Conservation (phyloP, 495 filamentous ascomycete species). For the Sabuloglossum arenarium region DNA sequence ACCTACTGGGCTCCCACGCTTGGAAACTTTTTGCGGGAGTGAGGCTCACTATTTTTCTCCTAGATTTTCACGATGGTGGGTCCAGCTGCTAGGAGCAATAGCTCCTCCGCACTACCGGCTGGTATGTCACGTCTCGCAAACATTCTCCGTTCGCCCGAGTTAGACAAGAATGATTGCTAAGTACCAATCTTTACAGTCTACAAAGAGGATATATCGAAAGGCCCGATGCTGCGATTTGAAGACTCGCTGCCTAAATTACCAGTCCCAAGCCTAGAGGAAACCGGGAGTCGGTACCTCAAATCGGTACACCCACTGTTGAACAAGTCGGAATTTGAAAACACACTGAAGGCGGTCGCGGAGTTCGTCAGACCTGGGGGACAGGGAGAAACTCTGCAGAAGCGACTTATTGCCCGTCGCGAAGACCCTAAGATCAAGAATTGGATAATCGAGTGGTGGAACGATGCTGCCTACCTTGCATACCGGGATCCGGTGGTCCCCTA, state of each 20-base stretch:
- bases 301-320: constrained; percentile 69
- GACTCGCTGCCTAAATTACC: constrained; percentile 83
- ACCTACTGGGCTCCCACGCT: background rate
- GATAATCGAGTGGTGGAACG: constrained; percentile 96
- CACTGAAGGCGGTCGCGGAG: constrained; percentile 60
- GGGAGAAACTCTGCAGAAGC: constrained; percentile 73
- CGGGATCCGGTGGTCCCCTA: constrained; percentile 95
- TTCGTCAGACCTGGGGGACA: constrained; percentile 66
- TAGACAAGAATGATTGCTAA: background rate
- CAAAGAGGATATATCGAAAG: constrained; percentile 76
- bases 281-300: constrained; percentile 75
- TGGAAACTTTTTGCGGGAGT: background rate
- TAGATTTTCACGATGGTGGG: background rate
- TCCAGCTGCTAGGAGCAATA: background rate
- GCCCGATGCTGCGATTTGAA: constrained; percentile 87
- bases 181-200: constrained; percentile 36
- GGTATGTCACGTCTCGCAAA: background rate
- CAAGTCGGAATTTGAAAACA: constrained; percentile 47
- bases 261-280: constrained; percentile 87
- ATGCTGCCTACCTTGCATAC: constrained; percentile 75
- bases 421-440: constrained; percentile 81
- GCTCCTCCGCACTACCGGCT: background rate
- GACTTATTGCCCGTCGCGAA: constrained; percentile 59
- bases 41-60: background rate
- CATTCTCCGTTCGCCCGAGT: background rate